These are phyloP conservation scores for Stachybotrys echinatus DNA, from an alignment of 2,329 filamentous ascomycete genomes.

Conservation along the genomic window DNA sequence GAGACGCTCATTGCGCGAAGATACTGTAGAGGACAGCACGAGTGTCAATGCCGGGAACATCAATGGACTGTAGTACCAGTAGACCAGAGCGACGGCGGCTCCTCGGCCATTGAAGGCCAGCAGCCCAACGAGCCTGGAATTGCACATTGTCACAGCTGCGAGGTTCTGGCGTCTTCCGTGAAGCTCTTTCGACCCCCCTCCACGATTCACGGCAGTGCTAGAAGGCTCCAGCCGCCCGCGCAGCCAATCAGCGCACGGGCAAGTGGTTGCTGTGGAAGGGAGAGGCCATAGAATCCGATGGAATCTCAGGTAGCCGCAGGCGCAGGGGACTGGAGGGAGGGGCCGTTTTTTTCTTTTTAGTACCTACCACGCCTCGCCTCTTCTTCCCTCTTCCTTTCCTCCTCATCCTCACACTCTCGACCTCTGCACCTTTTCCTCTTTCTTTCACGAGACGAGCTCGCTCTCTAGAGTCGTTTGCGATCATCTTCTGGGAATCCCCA, in stretches of 20 bases:
- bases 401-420: conserved; percentile 12
- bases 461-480: neutral
- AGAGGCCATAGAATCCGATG: conserved; percentile 39
- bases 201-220: conserved; percentile 6
- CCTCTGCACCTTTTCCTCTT: conserved; percentile 10
- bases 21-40: no score
- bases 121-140: no score
- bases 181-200: no score
- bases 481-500: conserved; percentile 2
- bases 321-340: conserved; percentile 5
- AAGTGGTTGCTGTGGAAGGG: conserved; percentile 17
- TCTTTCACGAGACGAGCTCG: conserved; percentile 4
- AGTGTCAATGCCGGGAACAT: no score
- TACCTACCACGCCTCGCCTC: conserved; percentile 17
- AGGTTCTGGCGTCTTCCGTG: neutral
- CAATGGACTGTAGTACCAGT: no score
- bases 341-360: conserved; percentile 29
- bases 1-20: no score
- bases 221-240: conserved; percentile 17
- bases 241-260: conserved; percentile 17
- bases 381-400: conserved; percentile 15
- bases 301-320: conserved; percentile 30
- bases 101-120: no score
- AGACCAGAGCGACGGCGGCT: no score
- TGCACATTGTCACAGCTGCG: no score